phyloP scores from a whole-genome alignment of 441 rosid species.

The Croton laevigatus region DNA sequence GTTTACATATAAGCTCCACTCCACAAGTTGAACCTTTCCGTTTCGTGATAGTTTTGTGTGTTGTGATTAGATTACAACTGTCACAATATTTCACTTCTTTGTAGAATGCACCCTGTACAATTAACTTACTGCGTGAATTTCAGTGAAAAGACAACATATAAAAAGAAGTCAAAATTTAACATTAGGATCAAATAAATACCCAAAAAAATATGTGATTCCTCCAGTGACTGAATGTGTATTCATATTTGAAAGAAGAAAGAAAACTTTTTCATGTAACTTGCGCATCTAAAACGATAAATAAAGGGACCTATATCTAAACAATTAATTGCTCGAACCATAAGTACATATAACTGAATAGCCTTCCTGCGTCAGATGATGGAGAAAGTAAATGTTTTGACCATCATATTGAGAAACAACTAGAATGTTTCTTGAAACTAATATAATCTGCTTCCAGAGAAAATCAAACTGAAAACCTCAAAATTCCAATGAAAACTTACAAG shows the following conservation, averaged over 20 bases:
- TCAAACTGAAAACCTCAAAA: not conserved
- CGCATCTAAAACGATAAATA: not conserved
- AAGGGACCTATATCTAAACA: constrained; percentile 2
- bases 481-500: not conserved
- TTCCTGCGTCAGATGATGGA: not conserved
- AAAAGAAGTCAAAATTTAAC: not conserved
- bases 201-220: constrained; percentile 4
- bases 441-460: not conserved
- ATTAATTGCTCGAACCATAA: not conserved
- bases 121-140: constrained; percentile 19
- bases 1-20: constrained; percentile 60
- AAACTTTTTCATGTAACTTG: constrained; percentile 6
- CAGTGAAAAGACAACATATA: too few relatives aligned
- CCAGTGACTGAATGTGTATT: not conserved
- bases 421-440: not conserved
- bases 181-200: not conserved
- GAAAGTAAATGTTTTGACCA: not conserved
- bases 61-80: constrained; percentile 60
- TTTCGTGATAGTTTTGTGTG: constrained; percentile 58
- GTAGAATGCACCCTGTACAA: constrained; percentile 44
- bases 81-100: constrained; percentile 61
- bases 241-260: not conserved
- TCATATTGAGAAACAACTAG: not conserved
- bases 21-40: constrained; percentile 39
- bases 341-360: not conserved